Evolutionary conservation across 2,329 filamentous ascomycete species (phyloP).

Genomic region (Paecilomyces fulvus): DNA sequence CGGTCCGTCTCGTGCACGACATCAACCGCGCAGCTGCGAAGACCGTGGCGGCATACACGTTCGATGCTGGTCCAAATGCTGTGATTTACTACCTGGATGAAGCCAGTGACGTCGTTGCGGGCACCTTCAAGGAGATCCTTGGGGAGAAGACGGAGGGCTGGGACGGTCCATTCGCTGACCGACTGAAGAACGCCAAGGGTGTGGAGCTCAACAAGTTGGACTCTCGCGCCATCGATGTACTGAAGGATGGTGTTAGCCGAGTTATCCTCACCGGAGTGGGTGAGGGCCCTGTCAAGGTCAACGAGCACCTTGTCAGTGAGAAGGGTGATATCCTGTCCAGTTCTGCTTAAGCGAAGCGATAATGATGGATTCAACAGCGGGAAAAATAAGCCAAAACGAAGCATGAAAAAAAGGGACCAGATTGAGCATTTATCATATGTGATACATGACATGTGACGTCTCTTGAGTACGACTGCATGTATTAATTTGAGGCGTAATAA

Average conservation of each 20-base stretch:
- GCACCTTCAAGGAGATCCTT: slow-evolving; percentile 67
- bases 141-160: slow-evolving; percentile 49
- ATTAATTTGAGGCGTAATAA: neutral
- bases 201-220: slow-evolving; percentile 55
- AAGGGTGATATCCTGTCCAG: slow-evolving; percentile 44
- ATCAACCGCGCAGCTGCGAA: slow-evolving; percentile 75
- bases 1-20: slow-evolving; percentile 78
- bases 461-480: neutral
- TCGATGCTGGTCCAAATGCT: slow-evolving; percentile 93
- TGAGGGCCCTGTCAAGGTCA: slow-evolving; percentile 73
- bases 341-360: neutral
- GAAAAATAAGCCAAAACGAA: neutral
- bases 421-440: neutral
- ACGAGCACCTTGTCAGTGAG: slow-evolving; percentile 66
- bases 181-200: slow-evolving; percentile 43
- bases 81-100: slow-evolving; percentile 91
- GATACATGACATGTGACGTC: neutral
- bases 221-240: slow-evolving; percentile 46
- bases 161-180: slow-evolving; percentile 51
- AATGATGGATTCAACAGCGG: neutral
- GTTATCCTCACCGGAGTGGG: slow-evolving; percentile 90
- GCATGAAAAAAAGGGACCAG: neutral
- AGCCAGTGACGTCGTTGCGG: slow-evolving; percentile 64
- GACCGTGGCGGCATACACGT: slow-evolving; percentile 86
- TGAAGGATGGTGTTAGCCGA: slow-evolving; percentile 74